Base-by-base conservation (phyloP, 2,329 filamentous ascomycete species). In the Apiospora marii region DNA sequence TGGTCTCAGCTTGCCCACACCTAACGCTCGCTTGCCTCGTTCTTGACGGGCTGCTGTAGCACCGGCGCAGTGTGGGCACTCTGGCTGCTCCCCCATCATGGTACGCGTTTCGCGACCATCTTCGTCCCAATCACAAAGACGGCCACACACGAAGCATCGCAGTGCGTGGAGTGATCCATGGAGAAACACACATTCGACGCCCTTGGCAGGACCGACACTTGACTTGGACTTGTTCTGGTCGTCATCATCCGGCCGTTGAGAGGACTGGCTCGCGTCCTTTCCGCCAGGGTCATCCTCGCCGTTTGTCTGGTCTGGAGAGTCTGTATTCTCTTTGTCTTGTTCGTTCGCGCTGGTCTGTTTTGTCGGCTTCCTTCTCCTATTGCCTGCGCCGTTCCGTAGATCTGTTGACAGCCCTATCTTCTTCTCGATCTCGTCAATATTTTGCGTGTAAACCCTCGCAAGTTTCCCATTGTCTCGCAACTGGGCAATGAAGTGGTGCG, bases 381-480 rank as follows among this genome's bases (percentile, higher is more conserved):
- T 90, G 1, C 92, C 92, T 0, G 90, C 88, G 0, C 92, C 92
- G 44, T 88, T 85, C 14, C 84, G 82, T 12, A 94, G 84, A 71
- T 91, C 87, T 0, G 91, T 92, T 22, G 87, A 89, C 4, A 94
- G 83, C 4, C 92, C 92, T 61, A 93, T 91, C 72, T 92, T 90
- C 77, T 91, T 90, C 78, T 94, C 92, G 8, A 94, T 89, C 74
- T 91, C 90, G 76, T 94, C 92, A 75, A 94, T 94, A 75, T 94
- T 94, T 76, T 94, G 92, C 0, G 92, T 94, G 77, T 94, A 94
- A 77, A 92, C 93, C 51, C 92, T 85, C 44, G 93, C 90, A 6
- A 94, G 84, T 74, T 92, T 92, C 4, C 91, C 90, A 4, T 89
- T 87, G 78, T 93, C 91, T 64, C 91, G 87, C 6, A 94, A 84